These are phyloP conservation scores for Hypoxylon intermedium DNA, from an alignment of 495 filamentous ascomycete genomes.

Conservation along the genomic window DNA sequence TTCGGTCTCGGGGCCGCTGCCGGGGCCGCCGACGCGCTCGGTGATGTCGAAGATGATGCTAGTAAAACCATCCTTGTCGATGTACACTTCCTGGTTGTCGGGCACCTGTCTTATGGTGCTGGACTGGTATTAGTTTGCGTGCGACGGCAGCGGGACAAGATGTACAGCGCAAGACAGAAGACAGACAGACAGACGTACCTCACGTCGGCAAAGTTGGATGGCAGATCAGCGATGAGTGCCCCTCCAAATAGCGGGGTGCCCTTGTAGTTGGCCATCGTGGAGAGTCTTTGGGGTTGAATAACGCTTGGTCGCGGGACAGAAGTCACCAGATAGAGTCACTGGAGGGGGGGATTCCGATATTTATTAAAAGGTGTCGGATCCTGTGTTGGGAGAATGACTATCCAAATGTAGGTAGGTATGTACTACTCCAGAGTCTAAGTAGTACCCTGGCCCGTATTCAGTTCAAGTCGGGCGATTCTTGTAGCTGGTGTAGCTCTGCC, in stretches of 20 bases:
- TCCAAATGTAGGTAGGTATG: too few species aligned
- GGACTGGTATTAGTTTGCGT: too few species aligned
- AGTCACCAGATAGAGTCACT: background rate
- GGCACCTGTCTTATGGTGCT: constrained; percentile 88
- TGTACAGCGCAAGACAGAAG: too few species aligned
- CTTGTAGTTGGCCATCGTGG: constrained; percentile 55
- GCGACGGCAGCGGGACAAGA: too few species aligned
- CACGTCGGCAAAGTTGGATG: constrained; percentile 77
- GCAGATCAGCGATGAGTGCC: constrained; percentile 75
- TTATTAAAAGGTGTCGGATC: background rate
- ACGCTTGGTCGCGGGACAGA: background rate
- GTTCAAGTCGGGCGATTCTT: background rate
- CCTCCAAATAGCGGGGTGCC: constrained; percentile 77
- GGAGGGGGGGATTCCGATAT: background rate
- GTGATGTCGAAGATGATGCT: constrained; percentile 89
- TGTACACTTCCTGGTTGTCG: constrained; percentile 92
- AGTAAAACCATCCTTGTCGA: constrained; percentile 78
- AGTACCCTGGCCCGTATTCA: too few species aligned
- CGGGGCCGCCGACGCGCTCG: constrained; percentile 66
- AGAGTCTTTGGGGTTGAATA: background rate
- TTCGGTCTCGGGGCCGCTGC: constrained; percentile 59
- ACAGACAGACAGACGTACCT: constrained; percentile 63
- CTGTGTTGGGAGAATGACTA: constrained; percentile 5
- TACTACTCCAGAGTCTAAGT: too few species aligned
- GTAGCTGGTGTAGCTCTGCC: background rate